Percentiles rank a stretch among this genome's conserved stretches.
These are phyloP conservation scores for Venturia oleaginea DNA, from an alignment of 2,329 filamentous ascomycete species.

Conservation along the genomic window DNA sequence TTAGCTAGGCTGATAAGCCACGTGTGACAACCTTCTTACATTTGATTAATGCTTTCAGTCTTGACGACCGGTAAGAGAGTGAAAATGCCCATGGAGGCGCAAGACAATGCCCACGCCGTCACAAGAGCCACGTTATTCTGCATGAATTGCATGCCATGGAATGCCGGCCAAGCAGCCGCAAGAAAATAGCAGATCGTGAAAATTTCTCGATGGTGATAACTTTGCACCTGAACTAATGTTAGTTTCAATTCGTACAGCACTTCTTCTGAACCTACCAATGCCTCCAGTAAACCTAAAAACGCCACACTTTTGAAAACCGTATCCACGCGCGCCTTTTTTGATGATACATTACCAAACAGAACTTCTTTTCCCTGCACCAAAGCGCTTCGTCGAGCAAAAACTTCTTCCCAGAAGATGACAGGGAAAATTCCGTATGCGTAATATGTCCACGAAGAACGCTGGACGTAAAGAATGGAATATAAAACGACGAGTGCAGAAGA, in stretches of 20 bases:
- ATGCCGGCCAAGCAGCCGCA: constrained; percentile 67
- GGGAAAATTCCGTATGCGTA: constrained; percentile 91
- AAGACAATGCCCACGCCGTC: constrained; percentile 65
- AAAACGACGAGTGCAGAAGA: constrained; percentile 65
- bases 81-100: constrained; percentile 78
- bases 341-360: constrained; percentile 61
- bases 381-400: constrained; percentile 67
- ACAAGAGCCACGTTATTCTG: constrained; percentile 54
- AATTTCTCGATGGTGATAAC: constrained; percentile 84
- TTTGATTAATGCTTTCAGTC: constrained; percentile 62
- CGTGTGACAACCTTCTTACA: constrained; percentile 44
- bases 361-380: constrained; percentile 56
- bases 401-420: constrained; percentile 92
- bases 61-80: constrained; percentile 85
- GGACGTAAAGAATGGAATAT: constrained; percentile 70
- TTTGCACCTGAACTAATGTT: constrained; percentile 57
- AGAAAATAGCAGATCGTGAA: constrained; percentile 72
- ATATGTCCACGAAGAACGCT: constrained; percentile 72
- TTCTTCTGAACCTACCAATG: constrained; percentile 42
- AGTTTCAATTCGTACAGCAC: not conserved
- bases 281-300: constrained; percentile 70
- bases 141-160: constrained; percentile 67
- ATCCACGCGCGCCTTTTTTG: constrained; percentile 46
- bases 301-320: constrained; percentile 54
- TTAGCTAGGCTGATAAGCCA: not conserved